Evolutionary conservation across 768 basidiomycete species (phyloP), one percentile per base, ranked within the genome.

Genomic region (Infundibulicybe gibba): DNA sequence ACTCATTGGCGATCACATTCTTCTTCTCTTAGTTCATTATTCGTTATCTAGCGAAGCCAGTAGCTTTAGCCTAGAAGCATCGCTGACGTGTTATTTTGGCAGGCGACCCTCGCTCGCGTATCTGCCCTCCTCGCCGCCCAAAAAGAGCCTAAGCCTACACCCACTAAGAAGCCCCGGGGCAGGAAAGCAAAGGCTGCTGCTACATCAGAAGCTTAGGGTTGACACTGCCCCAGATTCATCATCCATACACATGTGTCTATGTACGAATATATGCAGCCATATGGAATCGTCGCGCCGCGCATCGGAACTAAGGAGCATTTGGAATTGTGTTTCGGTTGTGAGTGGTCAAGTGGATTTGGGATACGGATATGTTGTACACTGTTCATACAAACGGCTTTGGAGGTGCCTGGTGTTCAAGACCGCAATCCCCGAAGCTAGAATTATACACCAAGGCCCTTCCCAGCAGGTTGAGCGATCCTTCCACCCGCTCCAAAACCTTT

Each of bases 51-150:
- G 39, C 49, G 48, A 45, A 43, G 30, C 38, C 50, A 54, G 46
- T 43, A 17, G 30, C 46, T 47, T 40, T 33, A 50, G 49, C 16
- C 25, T 25, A 25, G 25, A 34, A 19, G 13, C 15, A 41, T 48
- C 62, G 48, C 71, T 74, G 43, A 74, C 66, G 49, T 50, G 11
- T 21, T 13, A 6, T 33, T 21, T 41, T 44, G 19, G 33, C 57
- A 91, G 89, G 85, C 85, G 50, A 74, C 82, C 51, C 76, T 92
- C 40, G 87, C 84, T 41, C 87, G 90, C 51, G 78, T 83, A 20
- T 88, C 87, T 50, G 85, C 87, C 37, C 74, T 91, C 51, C 53
- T 83, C 46, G 77, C 75, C 20, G 67, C 87, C 44, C 85, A 88
- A 69, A 81, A 76, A 61, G 82, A 85, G 64, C 85, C 79, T 65